Percentiles rank a stretch among this genome's conserved stretches.
These are phyloP conservation scores for Geotrichum citri-aurantii DNA, from an alignment of 1,139 yeast genomes.

Conservation along the genomic window DNA sequence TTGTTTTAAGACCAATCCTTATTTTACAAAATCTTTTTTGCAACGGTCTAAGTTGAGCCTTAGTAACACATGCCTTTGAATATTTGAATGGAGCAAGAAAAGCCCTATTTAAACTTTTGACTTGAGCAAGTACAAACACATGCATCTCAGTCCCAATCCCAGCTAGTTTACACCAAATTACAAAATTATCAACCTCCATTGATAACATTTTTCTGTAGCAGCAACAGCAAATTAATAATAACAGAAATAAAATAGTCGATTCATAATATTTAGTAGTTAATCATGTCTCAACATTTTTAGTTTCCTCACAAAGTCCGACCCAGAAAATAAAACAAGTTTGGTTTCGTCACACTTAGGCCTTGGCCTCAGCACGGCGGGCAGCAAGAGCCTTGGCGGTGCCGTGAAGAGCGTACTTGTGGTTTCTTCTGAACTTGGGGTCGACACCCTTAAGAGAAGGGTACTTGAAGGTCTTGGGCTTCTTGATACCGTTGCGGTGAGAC, in stretches of 20 bases:
- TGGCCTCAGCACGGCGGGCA: constrained; percentile 26
- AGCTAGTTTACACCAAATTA: no score
- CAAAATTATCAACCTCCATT: background rate
- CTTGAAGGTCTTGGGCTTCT: constrained; percentile 97
- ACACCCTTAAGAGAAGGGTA: constrained; percentile 98
- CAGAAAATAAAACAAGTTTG: background rate
- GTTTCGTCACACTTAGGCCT: constrained; percentile 5
- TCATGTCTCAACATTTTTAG: background rate
- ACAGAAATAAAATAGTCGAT: background rate
- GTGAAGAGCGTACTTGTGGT: constrained; percentile 97
- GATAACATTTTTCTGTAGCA: background rate
- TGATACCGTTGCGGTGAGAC: constrained; percentile 99
- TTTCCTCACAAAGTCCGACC: background rate
- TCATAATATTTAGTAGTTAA: background rate
- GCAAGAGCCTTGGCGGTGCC: constrained; percentile 95
- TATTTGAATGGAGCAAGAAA: no score
- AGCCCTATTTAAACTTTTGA: no score
- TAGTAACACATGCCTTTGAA: no score
- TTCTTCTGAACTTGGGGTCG: constrained; percentile 98
- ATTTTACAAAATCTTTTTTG: no score
- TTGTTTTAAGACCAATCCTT: no score
- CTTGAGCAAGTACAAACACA: no score
- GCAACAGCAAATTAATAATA: background rate
- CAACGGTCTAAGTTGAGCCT: no score
- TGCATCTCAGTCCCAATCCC: no score